These are phyloP conservation scores for Paramyrothecium sp. DNA, from an alignment of 2,329 filamentous ascomycete genomes.

Conservation along the genomic window DNA sequence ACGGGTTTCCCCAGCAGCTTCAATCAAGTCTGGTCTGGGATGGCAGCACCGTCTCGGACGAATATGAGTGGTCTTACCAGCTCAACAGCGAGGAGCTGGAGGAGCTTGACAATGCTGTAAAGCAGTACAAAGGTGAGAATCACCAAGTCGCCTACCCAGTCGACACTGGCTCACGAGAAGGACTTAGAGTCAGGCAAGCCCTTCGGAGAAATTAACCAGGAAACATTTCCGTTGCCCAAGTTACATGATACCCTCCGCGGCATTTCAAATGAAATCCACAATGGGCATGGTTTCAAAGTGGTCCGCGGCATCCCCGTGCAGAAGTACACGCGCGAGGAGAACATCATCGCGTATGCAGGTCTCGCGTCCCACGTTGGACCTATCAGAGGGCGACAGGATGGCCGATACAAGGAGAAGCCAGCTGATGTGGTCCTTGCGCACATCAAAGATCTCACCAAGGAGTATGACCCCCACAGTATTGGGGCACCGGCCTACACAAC, in stretches of 20 bases:
- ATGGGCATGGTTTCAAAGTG: constrained; percentile 60
- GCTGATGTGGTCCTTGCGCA: constrained; percentile 56
- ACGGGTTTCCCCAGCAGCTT: constrained; percentile 44
- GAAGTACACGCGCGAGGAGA: constrained; percentile 53
- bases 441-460: constrained; percentile 58
- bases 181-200: not conserved
- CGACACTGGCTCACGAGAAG: too few species aligned
- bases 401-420: constrained; percentile 38
- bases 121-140: not conserved
- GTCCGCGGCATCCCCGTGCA: constrained; percentile 56
- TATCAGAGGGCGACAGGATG: constrained; percentile 52
- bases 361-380: constrained; percentile 57
- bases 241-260: constrained; percentile 48
- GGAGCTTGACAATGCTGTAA: constrained; percentile 35
- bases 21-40: constrained; percentile 53
- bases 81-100: constrained; percentile 40
- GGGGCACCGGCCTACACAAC: constrained; percentile 55
- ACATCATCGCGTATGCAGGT: constrained; percentile 58
- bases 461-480: constrained; percentile 35
- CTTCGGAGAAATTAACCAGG: constrained; percentile 33
- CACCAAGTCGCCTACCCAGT: too few species aligned
- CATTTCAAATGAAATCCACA: constrained; percentile 53
- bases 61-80: constrained; percentile 48
- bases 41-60: constrained; percentile 39
- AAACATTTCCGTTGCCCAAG: constrained; percentile 55